phyloP scores from a whole-genome alignment of 768 basidiomycete genomes.

The Lactarius akahatsu region DNA sequence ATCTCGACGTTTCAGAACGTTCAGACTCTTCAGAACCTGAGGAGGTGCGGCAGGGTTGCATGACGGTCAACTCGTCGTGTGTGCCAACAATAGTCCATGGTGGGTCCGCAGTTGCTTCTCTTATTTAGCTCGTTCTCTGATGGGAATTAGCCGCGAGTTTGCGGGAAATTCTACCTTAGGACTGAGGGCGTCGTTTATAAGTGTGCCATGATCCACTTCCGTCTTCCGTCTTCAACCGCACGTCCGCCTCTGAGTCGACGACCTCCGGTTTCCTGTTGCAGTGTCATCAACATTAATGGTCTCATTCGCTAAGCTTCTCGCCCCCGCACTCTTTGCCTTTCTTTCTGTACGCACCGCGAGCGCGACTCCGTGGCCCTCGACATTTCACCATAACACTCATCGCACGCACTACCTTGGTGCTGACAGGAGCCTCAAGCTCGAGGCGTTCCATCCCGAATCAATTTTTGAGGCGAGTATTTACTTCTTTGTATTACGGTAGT shows the following conservation, averaged over 20 bases:
- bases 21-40: too few relatives aligned
- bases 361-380: slow-evolving; percentile 30
- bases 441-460: slow-evolving; percentile 35
- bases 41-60: too few relatives aligned
- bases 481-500: background rate
- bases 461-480: slow-evolving; percentile 31
- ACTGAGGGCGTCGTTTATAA: background rate
- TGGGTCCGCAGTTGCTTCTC: too few relatives aligned
- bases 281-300: slow-evolving; percentile 7
- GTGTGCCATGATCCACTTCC: background rate
- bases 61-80: too few relatives aligned
- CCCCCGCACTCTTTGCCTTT: slow-evolving; percentile 30
- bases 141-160: too few relatives aligned
- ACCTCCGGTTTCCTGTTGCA: background rate
- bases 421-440: slow-evolving; percentile 23
- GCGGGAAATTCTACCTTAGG: too few relatives aligned
- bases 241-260: background rate
- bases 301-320: slow-evolving; percentile 29
- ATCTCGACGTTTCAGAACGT: too few relatives aligned
- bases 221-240: background rate
- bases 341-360: slow-evolving; percentile 26
- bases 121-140: too few relatives aligned
- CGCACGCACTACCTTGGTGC: slow-evolving; percentile 30
- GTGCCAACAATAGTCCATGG: too few relatives aligned
- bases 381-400: slow-evolving; percentile 30